A percentile compares a stretch with the other conserved stretches of the same genome.
Conservation (phyloP, 2,329 filamentous ascomycete genomes). For the Penicillium sp. region DNA sequence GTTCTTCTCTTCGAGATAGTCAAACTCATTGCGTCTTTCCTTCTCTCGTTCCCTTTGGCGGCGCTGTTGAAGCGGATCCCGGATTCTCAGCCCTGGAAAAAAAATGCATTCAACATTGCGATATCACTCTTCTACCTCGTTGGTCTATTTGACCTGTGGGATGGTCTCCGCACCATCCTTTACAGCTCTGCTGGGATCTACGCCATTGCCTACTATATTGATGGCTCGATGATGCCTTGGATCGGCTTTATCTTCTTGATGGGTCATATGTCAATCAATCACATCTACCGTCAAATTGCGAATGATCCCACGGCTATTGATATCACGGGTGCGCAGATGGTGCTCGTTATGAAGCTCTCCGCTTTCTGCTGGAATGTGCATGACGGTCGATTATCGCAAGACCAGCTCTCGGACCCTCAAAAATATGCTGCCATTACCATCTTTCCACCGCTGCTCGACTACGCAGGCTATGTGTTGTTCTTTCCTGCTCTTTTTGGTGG, state of each 20-base stretch:
- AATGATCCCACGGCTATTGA: constrained; percentile 73
- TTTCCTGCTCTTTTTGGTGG: constrained; percentile 90
- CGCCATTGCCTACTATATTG: constrained; percentile 78
- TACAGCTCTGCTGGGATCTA: constrained; percentile 83
- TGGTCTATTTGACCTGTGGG: constrained; percentile 91
- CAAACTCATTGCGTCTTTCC: constrained; percentile 88
- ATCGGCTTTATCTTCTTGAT: constrained; percentile 91
- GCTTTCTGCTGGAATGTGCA: constrained; percentile 98
- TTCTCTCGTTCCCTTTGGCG: constrained; percentile 90
- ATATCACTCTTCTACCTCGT: constrained; percentile 89
- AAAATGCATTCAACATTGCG: constrained; percentile 84
- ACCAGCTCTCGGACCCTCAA: constrained; percentile 84
- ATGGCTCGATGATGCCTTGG: constrained; percentile 97
- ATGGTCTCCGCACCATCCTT: constrained; percentile 76
- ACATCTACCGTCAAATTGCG: constrained; percentile 78
- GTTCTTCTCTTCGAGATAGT: constrained; percentile 58
- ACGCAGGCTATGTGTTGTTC: constrained; percentile 88
- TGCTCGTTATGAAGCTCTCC: constrained; percentile 94
- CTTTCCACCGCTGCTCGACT: constrained; percentile 79
- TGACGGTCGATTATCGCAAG: constrained; percentile 79
- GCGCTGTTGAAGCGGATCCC: constrained; percentile 87
- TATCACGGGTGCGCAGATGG: constrained; percentile 96
- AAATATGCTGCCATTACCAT: constrained; percentile 77
- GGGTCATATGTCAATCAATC: constrained; percentile 91
- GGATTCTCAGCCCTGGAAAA: constrained; percentile 78